Evolutionary conservation across 106 monocot species (phyloP), one percentile per base, ranked within the genome.

Genomic region (Allium cepa): DNA sequence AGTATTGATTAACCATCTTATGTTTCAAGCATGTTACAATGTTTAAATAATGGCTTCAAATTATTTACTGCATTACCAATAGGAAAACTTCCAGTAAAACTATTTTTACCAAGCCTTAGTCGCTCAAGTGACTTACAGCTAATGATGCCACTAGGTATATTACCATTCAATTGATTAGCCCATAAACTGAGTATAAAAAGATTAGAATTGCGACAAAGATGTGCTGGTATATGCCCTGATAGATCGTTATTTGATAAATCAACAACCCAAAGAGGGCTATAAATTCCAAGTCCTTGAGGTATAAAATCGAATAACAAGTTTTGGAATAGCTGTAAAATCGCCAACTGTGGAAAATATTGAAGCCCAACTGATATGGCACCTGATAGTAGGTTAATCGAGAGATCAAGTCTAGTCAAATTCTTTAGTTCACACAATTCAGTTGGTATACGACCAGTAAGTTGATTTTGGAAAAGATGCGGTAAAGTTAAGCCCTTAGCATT

Each of bases 161-260:
- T 81, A 22, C 96, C 96, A 12, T 57, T 82, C 17, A 97, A 62
- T 68, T 81, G 72, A 72, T 97, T 97, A 0, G 88, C 84, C 73
- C 83, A 73, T 7, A 97, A 70, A 61, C 84, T 92, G 76, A 97
- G 69, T 66, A 89, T 69, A 63, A 87, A 82, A 50, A 97, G 82
- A 70, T 89, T 87, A 15, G 86, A 87, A 57, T 81, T 79, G 17
- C 78, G 76, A 74, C 96, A 97, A 60, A 97, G 75, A 63, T 86
- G 71, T 12, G 50, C 70, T 9, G 96, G 96, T 55, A 97, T 87
- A 47, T 69, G 75, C 18, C 96, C 96, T 1, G 79, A 82, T 47
- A 97, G 79, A 45, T 86, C 81, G 56, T 97, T 97, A 48, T 89
- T 71, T 4, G 96, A 97, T 56, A 97, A 84, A 67, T 92, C 92